Evolutionary conservation across 352 stramenopile species (phyloP).

Genomic region (Globisporangium rhizosaccharum): DNA sequence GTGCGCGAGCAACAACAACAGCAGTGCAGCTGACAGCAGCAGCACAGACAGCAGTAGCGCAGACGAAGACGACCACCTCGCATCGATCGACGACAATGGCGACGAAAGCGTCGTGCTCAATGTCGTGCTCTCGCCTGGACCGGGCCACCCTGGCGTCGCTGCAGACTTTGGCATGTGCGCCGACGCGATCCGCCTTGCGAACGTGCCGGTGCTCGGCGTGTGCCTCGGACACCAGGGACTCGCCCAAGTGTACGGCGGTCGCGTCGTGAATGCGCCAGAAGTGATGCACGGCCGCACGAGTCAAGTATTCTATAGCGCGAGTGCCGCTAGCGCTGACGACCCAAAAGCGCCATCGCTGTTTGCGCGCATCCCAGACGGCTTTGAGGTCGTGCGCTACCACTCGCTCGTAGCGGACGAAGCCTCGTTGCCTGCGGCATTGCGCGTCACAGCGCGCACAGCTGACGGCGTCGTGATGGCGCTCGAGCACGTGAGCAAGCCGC

Average conservation of each 20-base stretch:
- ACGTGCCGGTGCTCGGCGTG: constrained; percentile 92
- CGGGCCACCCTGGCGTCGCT: constrained; percentile 72
- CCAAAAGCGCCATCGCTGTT: constrained; percentile 34
- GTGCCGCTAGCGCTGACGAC: constrained; percentile 10
- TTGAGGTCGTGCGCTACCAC: constrained; percentile 95
- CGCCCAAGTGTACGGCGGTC: constrained; percentile 81
- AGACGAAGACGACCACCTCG: neutral
- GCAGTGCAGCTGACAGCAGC: neutral
- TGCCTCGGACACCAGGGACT: constrained; percentile 97
- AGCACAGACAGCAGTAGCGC: neutral
- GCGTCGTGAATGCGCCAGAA: constrained; percentile 72
- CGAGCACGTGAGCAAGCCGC: constrained; percentile 69
- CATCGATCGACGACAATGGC: constrained; percentile 1
- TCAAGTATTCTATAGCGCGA: constrained; percentile 49
- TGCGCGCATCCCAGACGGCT: constrained; percentile 53
- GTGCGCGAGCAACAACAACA: constrained; percentile 7
- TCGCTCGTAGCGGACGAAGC: constrained; percentile 85
- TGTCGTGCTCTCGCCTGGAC: constrained; percentile 89
- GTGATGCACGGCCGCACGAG: constrained; percentile 94
- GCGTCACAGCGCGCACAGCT: constrained; percentile 56
- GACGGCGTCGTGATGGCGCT: constrained; percentile 89
- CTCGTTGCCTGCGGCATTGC: constrained; percentile 37
- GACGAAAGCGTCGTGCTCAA: constrained; percentile 44
- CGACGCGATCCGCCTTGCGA: constrained; percentile 49
- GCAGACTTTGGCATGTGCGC: constrained; percentile 88